Evolutionary conservation across 805 yeast genomes (phyloP).

Genomic region (Wickerhamiella brachini): DNA sequence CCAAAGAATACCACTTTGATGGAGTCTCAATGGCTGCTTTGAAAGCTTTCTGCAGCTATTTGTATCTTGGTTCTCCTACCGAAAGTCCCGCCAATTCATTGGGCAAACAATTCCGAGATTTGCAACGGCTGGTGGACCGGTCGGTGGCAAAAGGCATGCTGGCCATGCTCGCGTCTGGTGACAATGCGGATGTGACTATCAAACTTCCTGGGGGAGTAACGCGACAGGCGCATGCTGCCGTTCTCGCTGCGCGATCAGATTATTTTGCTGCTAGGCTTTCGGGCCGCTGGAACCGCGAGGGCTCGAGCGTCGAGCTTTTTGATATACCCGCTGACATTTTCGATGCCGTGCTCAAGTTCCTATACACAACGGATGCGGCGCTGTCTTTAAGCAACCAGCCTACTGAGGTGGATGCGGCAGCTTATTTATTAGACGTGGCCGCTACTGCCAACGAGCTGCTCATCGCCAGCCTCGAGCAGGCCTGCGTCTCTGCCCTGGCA

Average conservation of each 20-base stretch:
- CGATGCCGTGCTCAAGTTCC: neutral
- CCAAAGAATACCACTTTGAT: neutral
- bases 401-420: slow-evolving; percentile 1
- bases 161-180: slow-evolving; percentile 6
- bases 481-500: slow-evolving; percentile 11
- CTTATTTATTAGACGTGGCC: slow-evolving; percentile 12
- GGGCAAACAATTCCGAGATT: slow-evolving; percentile 11
- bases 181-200: slow-evolving; percentile 9
- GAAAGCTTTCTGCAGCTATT: neutral
- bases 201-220: neutral
- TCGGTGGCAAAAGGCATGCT: slow-evolving; percentile 11
- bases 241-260: slow-evolving; percentile 6
- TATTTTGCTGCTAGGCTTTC: slow-evolving; percentile 8
- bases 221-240: neutral
- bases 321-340: neutral
- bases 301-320: neutral
- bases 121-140: slow-evolving; percentile 7
- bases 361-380: neutral
- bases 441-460: slow-evolving; percentile 14
- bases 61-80: slow-evolving; percentile 3
- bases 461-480: slow-evolving; percentile 6
- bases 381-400: neutral
- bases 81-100: slow-evolving; percentile 3
- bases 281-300: neutral
- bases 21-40: neutral